Base-by-base conservation (phyloP, 306 rosid genomes). In the Medicago ruthenica region DNA sequence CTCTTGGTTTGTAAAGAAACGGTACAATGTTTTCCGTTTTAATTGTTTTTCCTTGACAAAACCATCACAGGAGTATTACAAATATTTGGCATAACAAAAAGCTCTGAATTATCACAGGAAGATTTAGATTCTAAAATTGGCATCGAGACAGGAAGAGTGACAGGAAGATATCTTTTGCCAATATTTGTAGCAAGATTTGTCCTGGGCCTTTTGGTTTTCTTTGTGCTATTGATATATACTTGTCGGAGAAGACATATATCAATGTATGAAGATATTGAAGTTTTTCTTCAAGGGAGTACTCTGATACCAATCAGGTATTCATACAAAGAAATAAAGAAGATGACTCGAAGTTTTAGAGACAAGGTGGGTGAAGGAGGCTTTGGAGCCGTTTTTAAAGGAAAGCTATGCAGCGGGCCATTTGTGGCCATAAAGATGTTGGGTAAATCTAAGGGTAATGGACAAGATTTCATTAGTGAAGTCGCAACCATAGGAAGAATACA, bases 401-500 rank as follows among this genome's bases (percentile, higher is more conserved):
- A 58, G 16, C 16, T 58, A 21, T 0, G 34, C 4, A 58, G 64
- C 3, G 64, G 64, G 2, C 39, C 64, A 21, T 58, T 58, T 22
- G 64, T 58, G 3, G 64, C 64, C 16, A 58, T 58, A 22, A 58
- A 58, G n/a, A 22, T 58, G 64, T 21, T 58, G 64, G n/a, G 21
- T 12, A 12, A 58, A 58, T 12, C 37, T 11, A 58, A 58, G 36
- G 36, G 37, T 22, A 58, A 22, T 22, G 64, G 64, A 14, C 64
- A 58, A 2, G 64, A 58, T 5, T 58, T 58, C 17, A 58, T 58
- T 6, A 58, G 2, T 22, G 64, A 58, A 58, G 64, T 58, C 7
- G 64, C 64, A 12, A 58, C 64, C 1, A 22, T 58, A 22, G 64
- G 64, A 58, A 58, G 64, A 58, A 58, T 58, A 58, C n/a, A 58